Base-by-base conservation (phyloP, 768 basidiomycete species). In the Panellus pusillus region DNA sequence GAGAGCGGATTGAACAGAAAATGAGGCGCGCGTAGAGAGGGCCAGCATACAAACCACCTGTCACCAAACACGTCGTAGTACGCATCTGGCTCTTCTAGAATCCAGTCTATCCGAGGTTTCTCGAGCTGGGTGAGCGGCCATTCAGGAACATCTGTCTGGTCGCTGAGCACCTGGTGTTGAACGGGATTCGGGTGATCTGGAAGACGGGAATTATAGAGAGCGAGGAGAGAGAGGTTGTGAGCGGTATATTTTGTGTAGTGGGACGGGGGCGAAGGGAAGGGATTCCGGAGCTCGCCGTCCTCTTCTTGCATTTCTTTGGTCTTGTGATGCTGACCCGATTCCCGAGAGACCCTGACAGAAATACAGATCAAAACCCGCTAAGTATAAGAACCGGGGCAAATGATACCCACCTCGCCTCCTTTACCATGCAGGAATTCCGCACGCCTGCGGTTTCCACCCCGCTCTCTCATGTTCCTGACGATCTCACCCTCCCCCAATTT, bases 21-120 rank as follows among this genome's bases (percentile, higher is more conserved):
- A 39, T 40, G 32, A 9, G 32, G 32, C 42, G 47, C 29, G 29
- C 49, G 44, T 27, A 59, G 44, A 61, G 31, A 46, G 50, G 38
- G 4, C 11, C 17, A 62, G 67, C 89, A 70, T 74, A 93, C 91
- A 82, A 87, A 87, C 89, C 91, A 96, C 63, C 79, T 79, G 67
- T 94, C 90, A n/a, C 91, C 92, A 70, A 88, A 96, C 14, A 86
- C 87, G 47, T 81, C 80, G 67, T 92, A 96, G 57, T 82, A 76
- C 9, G 79, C 73, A 20, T 79, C 77, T 1, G 87, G 87, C 56
- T 91, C 91, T 61, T 93, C 89, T 1, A 91, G 76, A 47, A 96
- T 89, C 92, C 93, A 94, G 64, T 94, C 93, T 13, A 89, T 84
- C 41, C 91, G 80, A 35, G 93, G 93, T 69, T 88, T 92, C 66